These are phyloP conservation scores for Selaginella moellendorffii DNA, from an alignment of 75 land plant species.

Conservation along the genomic window DNA sequence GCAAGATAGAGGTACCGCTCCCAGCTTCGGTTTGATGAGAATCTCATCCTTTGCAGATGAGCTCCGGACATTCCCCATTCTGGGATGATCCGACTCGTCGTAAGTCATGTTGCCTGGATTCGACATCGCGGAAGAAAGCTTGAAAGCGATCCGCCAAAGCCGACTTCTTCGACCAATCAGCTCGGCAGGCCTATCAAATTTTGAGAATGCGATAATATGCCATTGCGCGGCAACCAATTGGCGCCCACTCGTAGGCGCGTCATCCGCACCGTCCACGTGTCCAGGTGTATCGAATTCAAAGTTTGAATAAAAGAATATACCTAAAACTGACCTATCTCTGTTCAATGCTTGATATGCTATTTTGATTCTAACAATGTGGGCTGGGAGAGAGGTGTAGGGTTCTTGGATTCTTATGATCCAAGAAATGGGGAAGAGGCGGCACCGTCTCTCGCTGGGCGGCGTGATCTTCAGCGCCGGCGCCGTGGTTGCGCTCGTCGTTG, in stretches of 20 bases:
- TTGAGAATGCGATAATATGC: neutral
- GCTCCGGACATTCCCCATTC: constrained; percentile 12
- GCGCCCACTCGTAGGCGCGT: neutral
- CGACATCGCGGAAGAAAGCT: neutral
- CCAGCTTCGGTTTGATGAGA: constrained; percentile 12
- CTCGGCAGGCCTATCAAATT: neutral
- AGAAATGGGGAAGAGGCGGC: too few relatives aligned
- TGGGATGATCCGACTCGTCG: constrained; percentile 13
- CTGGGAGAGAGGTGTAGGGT: too few relatives aligned
- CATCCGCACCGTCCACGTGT: too few relatives aligned
- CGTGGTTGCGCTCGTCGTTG: too few relatives aligned
- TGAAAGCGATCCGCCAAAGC: neutral
- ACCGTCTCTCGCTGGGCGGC: too few relatives aligned
- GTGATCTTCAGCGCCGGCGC: too few relatives aligned
- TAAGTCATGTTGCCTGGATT: constrained; percentile 9
- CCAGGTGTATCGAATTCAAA: too few relatives aligned
- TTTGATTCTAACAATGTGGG: too few relatives aligned
- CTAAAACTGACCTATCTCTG: too few relatives aligned
- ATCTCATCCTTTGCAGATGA: constrained; percentile 7
- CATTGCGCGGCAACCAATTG: neutral
- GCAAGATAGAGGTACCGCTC: neutral
- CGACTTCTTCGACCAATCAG: neutral
- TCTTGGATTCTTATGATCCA: too few relatives aligned
- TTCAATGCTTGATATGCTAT: too few relatives aligned
- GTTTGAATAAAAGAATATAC: too few relatives aligned